Base-by-base conservation (phyloP, 2,329 filamentous ascomycete species). In the Scedosporium boydii region DNA sequence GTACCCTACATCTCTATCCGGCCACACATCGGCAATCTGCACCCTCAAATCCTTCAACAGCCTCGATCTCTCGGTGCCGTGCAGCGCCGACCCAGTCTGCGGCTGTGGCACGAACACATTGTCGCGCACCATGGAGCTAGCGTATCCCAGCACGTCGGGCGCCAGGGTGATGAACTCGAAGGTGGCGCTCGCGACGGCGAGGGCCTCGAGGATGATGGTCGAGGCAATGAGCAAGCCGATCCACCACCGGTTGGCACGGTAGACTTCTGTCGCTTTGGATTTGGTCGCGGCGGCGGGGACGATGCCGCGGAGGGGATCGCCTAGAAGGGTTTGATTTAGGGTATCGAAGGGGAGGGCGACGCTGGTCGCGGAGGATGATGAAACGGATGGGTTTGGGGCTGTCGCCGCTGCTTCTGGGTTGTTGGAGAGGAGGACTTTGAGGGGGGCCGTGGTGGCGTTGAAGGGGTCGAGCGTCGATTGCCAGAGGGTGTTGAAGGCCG, bases 51-150 rank as follows among this genome's bases (percentile, higher is more conserved):
- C 12, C 5, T 42, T 1, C 34, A 63, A 46, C 0, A 48, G 3
- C 9, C 38, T 53, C 0, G 60, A 55, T 0, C 62, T 59, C n/a
- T 44, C 18, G 0, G 62, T 41, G 1, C 59, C 59, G 14, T 7
- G 53, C 1, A 62, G n/a, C 2, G n/a, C 26, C 14, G 59, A 62
- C 4, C 59, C 62, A 0, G 34, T 42, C 2, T 26, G 21, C 21
- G n/a, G 44, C 21, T 58, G 34, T 6, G 53, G 41, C 10, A 59
- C 29, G 23, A 26, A 48, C 3, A 2, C 0, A 6, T 62, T 63
- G 10, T 62, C 62, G 1, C 59, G 34, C 10, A 60, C 61, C 38
- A 63, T 26, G 9, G 62, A 62, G 3, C 59, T 63, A 1, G 59
- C 55, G 34, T 51, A 63, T 5, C 53, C 60, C 0, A 63, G 53